These are phyloP conservation scores for Heritiera littoralis DNA, from an alignment of 345 rosid genomes.

Conservation along the genomic window DNA sequence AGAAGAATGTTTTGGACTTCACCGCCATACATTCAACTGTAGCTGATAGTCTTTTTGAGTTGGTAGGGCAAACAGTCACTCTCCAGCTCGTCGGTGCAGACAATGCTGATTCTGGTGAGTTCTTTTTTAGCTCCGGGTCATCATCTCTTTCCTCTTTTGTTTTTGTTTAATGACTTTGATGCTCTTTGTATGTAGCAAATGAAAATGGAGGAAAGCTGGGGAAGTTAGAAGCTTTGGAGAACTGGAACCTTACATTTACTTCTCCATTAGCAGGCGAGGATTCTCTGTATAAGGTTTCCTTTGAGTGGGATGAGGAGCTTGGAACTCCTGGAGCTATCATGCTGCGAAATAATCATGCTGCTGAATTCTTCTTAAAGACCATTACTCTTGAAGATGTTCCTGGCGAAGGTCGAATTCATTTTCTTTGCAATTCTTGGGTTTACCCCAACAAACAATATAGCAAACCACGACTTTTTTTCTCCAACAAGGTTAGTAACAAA, in stretches of 20 bases:
- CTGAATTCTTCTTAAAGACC: slow-evolving; percentile 54
- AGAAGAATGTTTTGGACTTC: slow-evolving; percentile 78
- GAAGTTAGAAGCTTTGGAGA: slow-evolving; percentile 47
- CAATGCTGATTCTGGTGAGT: background rate
- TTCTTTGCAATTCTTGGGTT: slow-evolving; percentile 73
- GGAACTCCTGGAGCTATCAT: slow-evolving; percentile 14
- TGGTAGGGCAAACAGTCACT: slow-evolving; percentile 55
- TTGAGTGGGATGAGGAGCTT: slow-evolving; percentile 21
- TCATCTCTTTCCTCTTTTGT: too few relatives aligned
- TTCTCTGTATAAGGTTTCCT: slow-evolving; percentile 44
- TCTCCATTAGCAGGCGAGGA: slow-evolving; percentile 40
- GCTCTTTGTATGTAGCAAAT: background rate
- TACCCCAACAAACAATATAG: too few relatives aligned
- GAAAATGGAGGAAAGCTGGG: slow-evolving; percentile 55
- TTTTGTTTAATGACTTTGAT: too few relatives aligned
- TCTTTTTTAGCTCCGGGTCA: too few relatives aligned
- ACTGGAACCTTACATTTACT: slow-evolving; percentile 40
- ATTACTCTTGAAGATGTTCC: slow-evolving; percentile 71
- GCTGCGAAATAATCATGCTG: background rate
- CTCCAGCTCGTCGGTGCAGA: slow-evolving; percentile 74
- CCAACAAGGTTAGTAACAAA: slow-evolving; percentile 48
- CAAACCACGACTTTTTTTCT: slow-evolving; percentile 47
- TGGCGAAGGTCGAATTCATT: slow-evolving; percentile 58
- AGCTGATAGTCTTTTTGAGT: slow-evolving; percentile 60
- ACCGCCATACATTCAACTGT: slow-evolving; percentile 59